Conservation (phyloP, 1,284 basidiomycete genomes). For the Apiotrichum akiyoshidainum region DNA sequence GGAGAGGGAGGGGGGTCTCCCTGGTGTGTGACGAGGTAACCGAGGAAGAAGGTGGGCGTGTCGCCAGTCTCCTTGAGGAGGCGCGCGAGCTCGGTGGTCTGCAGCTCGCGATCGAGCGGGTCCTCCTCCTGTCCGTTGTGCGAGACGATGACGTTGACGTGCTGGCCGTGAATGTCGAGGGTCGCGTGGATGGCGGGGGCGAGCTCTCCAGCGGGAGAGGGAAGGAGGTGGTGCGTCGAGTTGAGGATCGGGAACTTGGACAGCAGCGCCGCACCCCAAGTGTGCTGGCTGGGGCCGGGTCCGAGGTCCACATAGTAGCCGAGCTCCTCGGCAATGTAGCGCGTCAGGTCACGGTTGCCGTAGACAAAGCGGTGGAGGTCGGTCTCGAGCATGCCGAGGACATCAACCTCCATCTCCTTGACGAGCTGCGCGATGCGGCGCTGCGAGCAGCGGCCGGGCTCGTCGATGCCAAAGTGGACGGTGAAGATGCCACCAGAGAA, state of each 20-base stretch:
- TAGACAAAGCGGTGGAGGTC: constrained; percentile 80
- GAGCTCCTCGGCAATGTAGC: constrained; percentile 70
- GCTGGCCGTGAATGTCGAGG: constrained; percentile 75
- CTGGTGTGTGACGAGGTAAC: constrained; percentile 76
- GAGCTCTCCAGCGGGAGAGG: constrained; percentile 78
- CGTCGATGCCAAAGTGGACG: constrained; percentile 82
- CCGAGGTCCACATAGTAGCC: constrained; percentile 71
- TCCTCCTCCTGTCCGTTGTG: constrained; percentile 97
- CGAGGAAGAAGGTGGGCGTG: constrained; percentile 78
- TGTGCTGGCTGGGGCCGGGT: constrained; percentile 83
- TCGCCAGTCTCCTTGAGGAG: constrained; percentile 73
- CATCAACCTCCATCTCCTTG: constrained; percentile 74
- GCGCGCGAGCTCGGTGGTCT: constrained; percentile 74
- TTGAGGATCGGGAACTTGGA: constrained; percentile 92
- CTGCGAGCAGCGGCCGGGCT: constrained; percentile 77
- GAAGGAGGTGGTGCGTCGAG: constrained; percentile 82
- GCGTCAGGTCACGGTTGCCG: constrained; percentile 84
- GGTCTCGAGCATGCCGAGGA: constrained; percentile 75
- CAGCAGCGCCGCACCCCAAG: constrained; percentile 81
- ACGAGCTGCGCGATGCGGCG: constrained; percentile 71
- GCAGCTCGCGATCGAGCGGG: constrained; percentile 79
- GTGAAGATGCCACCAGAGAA: constrained; percentile 92
- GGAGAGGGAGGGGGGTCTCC: constrained; percentile 70
- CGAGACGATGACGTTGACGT: constrained; percentile 76
- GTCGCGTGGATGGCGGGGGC: constrained; percentile 89